Conservation (phyloP, 176 grass and related monocot genomes). For the Themeda triandra region DNA sequence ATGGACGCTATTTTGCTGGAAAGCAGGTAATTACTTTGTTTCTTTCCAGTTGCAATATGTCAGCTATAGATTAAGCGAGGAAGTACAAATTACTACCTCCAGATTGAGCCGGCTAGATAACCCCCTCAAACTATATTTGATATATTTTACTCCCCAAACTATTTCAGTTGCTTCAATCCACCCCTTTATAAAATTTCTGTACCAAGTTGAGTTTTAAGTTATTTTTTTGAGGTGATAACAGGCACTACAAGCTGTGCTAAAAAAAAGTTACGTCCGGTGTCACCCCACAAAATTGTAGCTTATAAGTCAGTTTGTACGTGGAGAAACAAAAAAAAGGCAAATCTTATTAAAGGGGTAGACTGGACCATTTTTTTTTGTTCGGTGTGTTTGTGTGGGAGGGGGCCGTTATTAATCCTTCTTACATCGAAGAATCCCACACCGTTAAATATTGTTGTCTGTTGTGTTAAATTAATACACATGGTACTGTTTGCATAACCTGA, state of each 20-base stretch:
- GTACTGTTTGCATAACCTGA: constrained; percentile 19
- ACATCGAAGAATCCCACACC: background rate
- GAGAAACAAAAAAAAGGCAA: background rate
- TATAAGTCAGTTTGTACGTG: background rate
- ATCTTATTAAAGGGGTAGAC: background rate
- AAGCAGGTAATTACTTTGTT: constrained; percentile 62
- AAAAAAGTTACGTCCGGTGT: background rate
- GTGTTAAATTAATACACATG: background rate
- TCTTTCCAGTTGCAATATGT: background rate
- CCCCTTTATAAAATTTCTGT: background rate
- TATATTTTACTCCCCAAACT: background rate
- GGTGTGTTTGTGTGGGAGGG: background rate
- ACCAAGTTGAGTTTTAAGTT: background rate
- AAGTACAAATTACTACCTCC: background rate
- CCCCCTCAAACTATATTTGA: no score
- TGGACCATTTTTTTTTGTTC: background rate
- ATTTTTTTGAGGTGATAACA: background rate
- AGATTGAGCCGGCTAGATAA: background rate
- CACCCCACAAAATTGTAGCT: background rate
- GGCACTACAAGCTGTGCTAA: background rate
- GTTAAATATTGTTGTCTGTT: background rate
- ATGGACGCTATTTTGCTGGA: constrained; percentile 91
- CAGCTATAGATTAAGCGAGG: background rate
- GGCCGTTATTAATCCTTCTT: background rate
- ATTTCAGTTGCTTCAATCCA: background rate